phyloP scores from a whole-genome alignment of 148 eudicot genomes.

The Heliosperma pusillum region DNA sequence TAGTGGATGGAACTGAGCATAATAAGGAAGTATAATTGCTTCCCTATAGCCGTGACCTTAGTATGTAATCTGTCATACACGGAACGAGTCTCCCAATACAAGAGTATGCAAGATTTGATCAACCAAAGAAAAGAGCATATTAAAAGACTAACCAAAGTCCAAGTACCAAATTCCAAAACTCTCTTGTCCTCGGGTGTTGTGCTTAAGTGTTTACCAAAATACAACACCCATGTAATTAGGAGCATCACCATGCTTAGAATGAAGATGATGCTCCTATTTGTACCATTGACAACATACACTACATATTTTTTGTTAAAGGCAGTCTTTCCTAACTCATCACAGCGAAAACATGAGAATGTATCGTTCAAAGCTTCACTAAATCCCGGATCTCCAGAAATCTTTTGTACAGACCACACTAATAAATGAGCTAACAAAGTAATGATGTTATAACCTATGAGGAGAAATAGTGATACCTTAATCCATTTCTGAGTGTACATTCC shows the following conservation, averaged over 20 bases:
- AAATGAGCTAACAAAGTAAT: background rate
- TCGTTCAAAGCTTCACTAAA: background rate
- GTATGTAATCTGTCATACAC: slow-evolving; percentile 3
- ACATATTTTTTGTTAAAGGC: background rate
- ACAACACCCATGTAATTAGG: slow-evolving; percentile 21
- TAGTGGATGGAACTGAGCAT: background rate
- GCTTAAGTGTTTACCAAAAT: slow-evolving; percentile 1
- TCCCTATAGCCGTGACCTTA: background rate
- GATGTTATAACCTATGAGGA: background rate
- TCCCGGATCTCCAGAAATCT: background rate
- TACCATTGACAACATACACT: slow-evolving; percentile 9
- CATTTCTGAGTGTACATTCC: slow-evolving; percentile 5
- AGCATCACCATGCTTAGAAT: slow-evolving; percentile 2
- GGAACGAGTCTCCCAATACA: background rate
- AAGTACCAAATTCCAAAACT: slow-evolving; percentile 5
- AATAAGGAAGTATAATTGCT: background rate
- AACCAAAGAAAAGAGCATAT: slow-evolving; percentile 12
- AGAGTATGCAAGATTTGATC: background rate
- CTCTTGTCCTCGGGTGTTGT: background rate
- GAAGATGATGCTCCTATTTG: slow-evolving; percentile 10
- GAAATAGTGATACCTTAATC: slow-evolving; percentile 10
- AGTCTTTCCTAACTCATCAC: background rate
- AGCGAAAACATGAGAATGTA: background rate
- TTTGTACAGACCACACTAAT: background rate
- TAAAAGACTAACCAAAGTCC: slow-evolving; percentile 6